A percentile compares a stretch with the other conserved stretches of the same genome.
These are phyloP conservation scores for Teratosphaeriaceae sp. DNA, from an alignment of 2,329 filamentous ascomycete genomes.

Conservation along the genomic window DNA sequence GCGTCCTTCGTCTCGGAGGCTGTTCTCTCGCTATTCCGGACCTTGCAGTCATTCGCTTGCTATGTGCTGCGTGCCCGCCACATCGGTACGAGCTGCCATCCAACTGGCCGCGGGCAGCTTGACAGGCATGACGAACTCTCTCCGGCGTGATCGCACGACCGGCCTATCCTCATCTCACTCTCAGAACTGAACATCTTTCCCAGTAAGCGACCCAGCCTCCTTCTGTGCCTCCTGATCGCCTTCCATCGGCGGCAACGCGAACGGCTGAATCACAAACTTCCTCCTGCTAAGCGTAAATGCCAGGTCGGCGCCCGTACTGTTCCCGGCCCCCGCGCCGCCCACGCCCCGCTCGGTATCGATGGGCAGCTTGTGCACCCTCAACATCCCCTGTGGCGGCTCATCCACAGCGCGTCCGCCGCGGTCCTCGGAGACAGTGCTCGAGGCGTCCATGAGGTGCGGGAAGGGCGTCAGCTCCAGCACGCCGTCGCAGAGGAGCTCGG, in stretches of 20 bases:
- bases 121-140: conserved; percentile 45
- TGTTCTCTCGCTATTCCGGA: too few species aligned
- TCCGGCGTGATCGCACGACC: too few species aligned
- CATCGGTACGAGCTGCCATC: too few species aligned
- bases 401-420: conserved; percentile 52
- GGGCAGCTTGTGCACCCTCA: conserved; percentile 76
- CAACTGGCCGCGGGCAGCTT: too few species aligned
- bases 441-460: conserved; percentile 54
- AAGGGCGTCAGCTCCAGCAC: conserved; percentile 76
- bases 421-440: conserved; percentile 35
- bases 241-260: conserved; percentile 79
- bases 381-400: conserved; percentile 77
- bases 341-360: conserved; percentile 85
- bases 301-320: conserved; percentile 69
- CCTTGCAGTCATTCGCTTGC: too few species aligned
- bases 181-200: conserved; percentile 70
- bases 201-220: conserved; percentile 42
- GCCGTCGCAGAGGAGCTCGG: conserved; percentile 77
- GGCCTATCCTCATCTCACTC: not conserved
- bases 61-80: too few species aligned
- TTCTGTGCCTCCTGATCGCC: conserved; percentile 61
- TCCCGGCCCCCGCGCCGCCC: conserved; percentile 58
- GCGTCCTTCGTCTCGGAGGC: too few species aligned
- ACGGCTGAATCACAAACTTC: conserved; percentile 80
- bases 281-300: conserved; percentile 82